Evolutionary conservation across 441 rosid species (phyloP).

Genomic region (Adansonia madagascariensis): DNA sequence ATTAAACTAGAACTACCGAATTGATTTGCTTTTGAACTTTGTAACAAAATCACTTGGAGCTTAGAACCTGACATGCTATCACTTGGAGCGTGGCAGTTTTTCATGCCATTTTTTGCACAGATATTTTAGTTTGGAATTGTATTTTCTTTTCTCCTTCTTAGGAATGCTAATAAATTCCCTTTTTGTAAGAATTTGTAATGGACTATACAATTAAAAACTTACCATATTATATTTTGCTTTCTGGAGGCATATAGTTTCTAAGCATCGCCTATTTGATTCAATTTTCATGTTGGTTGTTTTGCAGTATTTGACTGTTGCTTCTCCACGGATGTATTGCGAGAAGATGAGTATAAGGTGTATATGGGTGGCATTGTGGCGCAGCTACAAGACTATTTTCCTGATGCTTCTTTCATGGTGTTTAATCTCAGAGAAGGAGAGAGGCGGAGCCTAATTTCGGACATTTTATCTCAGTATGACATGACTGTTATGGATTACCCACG

Average conservation of each 20-base stretch:
- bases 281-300: slow-evolving; percentile 18
- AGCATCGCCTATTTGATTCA: neutral
- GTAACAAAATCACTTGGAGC: neutral
- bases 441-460: slow-evolving; percentile 79
- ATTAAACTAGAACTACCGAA: neutral
- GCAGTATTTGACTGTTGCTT: slow-evolving; percentile 98
- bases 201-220: neutral
- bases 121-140: neutral
- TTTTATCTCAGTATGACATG: slow-evolving; percentile 83
- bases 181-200: neutral
- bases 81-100: neutral
- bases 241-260: neutral
- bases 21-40: slow-evolving; percentile 7
- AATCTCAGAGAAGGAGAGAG: slow-evolving; percentile 91
- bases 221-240: neutral
- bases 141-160: neutral
- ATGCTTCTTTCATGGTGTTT: slow-evolving; percentile 94
- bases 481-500: slow-evolving; percentile 96
- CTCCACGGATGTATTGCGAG: slow-evolving; percentile 83
- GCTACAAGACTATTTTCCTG: slow-evolving; percentile 90
- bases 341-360: slow-evolving; percentile 87
- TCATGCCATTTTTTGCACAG: neutral
- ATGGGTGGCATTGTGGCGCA: slow-evolving; percentile 90
- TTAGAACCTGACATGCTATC: neutral
- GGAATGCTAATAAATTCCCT: slow-evolving; percentile 9